Base-by-base conservation (phyloP, 805 yeast genomes). In the Candida tibetensis region DNA sequence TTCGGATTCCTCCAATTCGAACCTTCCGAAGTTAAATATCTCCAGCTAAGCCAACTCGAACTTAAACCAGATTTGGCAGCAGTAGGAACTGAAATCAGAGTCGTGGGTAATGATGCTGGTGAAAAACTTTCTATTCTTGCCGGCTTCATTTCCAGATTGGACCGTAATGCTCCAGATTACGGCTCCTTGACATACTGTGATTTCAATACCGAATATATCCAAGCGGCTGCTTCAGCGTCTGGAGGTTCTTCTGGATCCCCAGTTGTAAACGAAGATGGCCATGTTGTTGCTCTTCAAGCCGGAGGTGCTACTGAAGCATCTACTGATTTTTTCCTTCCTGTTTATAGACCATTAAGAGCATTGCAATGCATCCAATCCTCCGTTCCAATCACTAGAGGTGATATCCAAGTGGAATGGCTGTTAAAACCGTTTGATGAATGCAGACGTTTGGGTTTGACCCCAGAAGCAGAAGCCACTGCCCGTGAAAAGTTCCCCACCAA, bases 201-300 rank as follows among this genome's bases (percentile, higher is more conserved):
- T 68, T 89, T 88, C 72, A 88, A 89, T 58, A 88, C 96, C 1
- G 95, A 86, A 60, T 89, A 89, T 62, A 86, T 89, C 39, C 96
- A 89, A 63, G 96, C 96, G 1, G 96, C 97, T 5, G 96, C 97
- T 1, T 78, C 89, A 42, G 96, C 97, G 0, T 83, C 95, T 13
- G 97, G 97, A 21, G 97, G 97, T 2, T 88, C 96, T 3, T 82
- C 93, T 34, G 97, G 97, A 6, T 87, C 96, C 3, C 97, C 97
- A 0, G 97, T 90, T n/a, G 95, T 90, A 2, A 83, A 88, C 58
- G 79, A 83, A 30, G 82, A 85, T 49, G 96, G 96, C 2, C 62
- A 79, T 53, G 96, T 91, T 0, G 86, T 90, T 14, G 96, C 97
- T 0, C 66, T 90, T 36, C 96, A 88, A 62, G 97, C 97, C 2